phyloP scores from a whole-genome alignment of 2,329 filamentous ascomycete genomes.

The Fusarium austroafricanum region DNA sequence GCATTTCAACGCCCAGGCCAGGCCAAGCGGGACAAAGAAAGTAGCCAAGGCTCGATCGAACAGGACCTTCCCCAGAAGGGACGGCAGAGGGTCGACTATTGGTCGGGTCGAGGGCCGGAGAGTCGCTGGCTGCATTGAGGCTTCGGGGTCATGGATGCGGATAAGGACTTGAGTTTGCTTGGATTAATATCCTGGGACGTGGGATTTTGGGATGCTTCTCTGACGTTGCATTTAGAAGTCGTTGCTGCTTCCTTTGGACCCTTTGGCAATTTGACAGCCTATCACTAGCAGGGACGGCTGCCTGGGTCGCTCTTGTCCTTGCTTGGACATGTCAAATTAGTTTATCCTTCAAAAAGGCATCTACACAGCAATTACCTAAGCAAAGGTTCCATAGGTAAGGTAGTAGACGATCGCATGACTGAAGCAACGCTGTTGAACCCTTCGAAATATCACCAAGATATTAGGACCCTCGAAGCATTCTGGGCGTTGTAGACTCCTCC shows the following conservation, averaged over 20 bases:
- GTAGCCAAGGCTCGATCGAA: constrained; percentile 36
- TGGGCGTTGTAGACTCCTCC: neutral
- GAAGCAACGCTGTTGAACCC: constrained; percentile 31
- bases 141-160: constrained; percentile 13
- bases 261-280: constrained; percentile 25
- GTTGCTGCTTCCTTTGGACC: constrained; percentile 28
- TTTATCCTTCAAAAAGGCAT: constrained; percentile 18
- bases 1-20: constrained; percentile 41
- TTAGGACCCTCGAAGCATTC: neutral
- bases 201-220: constrained; percentile 19
- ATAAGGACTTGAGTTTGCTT: constrained; percentile 11
- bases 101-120: constrained; percentile 44
- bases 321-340: constrained; percentile 31
- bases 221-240: constrained; percentile 41
- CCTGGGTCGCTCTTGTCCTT: constrained; percentile 31
- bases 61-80: constrained; percentile 39
- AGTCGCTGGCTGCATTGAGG: constrained; percentile 27
- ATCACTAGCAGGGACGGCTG: constrained; percentile 31
- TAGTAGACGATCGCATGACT: constrained; percentile 28
- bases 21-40: constrained; percentile 45
- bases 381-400: neutral
- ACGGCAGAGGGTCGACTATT: constrained; percentile 27
- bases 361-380: constrained; percentile 9
- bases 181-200: constrained; percentile 11
- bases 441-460: constrained; percentile 17